Conservation (phyloP, 202 grass and related monocot genomes). For the Schoenoplectus triqueter region DNA sequence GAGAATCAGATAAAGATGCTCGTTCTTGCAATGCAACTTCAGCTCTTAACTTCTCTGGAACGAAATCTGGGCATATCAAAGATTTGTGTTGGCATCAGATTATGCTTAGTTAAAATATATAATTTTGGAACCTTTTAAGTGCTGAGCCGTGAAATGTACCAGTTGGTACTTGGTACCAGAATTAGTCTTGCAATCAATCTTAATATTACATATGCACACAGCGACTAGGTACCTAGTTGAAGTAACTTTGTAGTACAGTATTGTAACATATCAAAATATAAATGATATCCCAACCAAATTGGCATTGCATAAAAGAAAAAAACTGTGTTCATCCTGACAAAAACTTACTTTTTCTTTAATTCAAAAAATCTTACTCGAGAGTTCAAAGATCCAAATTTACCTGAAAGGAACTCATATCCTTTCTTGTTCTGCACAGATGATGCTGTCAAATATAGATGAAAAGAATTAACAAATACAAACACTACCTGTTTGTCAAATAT, state of each 20-base stretch:
- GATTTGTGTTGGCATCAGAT: not conserved
- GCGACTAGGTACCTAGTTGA: not conserved
- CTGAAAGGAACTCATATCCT: conserved; percentile 85
- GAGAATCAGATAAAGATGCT: conserved; percentile 14
- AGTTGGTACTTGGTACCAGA: not conserved
- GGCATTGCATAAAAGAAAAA: not conserved
- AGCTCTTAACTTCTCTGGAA: conserved; percentile 60
- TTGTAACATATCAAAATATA: not conserved
- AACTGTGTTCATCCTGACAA: not conserved
- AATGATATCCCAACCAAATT: conserved; percentile 20
- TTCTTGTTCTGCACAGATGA: conserved; percentile 53
- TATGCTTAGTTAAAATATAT: not conserved
- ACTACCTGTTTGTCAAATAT: not conserved
- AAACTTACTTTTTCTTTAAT: not conserved
- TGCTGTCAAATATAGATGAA: conserved; percentile 54
- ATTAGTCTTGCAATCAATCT: not conserved
- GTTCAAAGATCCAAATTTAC: conserved; percentile 42
- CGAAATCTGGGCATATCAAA: conserved; percentile 58
- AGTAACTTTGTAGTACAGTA: not conserved
- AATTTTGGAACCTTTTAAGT: not conserved
- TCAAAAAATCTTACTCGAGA: not conserved
- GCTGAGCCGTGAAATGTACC: not conserved
- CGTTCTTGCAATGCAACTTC: conserved; percentile 58
- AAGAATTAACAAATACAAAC: not conserved
- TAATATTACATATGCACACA: conserved; percentile 1